Evolutionary conservation across 2,329 filamentous ascomycete species (phyloP), one percentile per base, ranked within the genome.

Genomic region (Ophiostoma novo-ulmi): DNA sequence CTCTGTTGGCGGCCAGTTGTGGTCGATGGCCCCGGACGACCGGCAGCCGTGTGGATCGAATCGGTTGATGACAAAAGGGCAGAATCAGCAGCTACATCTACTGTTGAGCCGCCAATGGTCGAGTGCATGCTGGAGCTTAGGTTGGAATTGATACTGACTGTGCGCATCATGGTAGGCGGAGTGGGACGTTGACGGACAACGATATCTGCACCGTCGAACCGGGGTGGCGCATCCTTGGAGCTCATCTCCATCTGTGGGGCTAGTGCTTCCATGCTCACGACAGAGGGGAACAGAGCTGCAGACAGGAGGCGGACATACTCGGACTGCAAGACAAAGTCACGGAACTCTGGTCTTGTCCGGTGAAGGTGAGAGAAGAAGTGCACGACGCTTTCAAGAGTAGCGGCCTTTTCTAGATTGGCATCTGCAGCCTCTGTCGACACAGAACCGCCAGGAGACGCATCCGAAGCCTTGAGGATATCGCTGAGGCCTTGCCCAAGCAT

Each of bases 401-500:
- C 84, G 5, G 87, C 85, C 74, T 91, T 87, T 68, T 86, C 83
- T 85, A 52, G 11, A 26, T 20, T 31, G 1, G 55, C 17, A 17
- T 41, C 4, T 7, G 61, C 14, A 17, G 61, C 61, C 6, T 64
- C 61, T 3, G 35, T 35, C 35, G 61, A 20, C 17, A 4, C 17
- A 6, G 36, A 36, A 65, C 52, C 69, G 7, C 17, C 44, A 1
- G 66, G 44, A 0, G 87, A 88, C 69, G 86, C 84, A 0, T 86
- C 84, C 73, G 89, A 86, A 36, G 88, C 84, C 73, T 85, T 87
- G 69, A 89, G 82, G 7, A 91, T 82, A 71, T 90, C 87, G 73
- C 92, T 91, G 31, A 98, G 79, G 0, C 93, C 94, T 76, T 91
- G 89, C 77, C 96, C 92, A 1, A 99, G 82, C 93, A 99, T 96